phyloP scores from a whole-genome alignment of 1,284 basidiomycete genomes.

The Austroboletus novae-zelandiae region DNA sequence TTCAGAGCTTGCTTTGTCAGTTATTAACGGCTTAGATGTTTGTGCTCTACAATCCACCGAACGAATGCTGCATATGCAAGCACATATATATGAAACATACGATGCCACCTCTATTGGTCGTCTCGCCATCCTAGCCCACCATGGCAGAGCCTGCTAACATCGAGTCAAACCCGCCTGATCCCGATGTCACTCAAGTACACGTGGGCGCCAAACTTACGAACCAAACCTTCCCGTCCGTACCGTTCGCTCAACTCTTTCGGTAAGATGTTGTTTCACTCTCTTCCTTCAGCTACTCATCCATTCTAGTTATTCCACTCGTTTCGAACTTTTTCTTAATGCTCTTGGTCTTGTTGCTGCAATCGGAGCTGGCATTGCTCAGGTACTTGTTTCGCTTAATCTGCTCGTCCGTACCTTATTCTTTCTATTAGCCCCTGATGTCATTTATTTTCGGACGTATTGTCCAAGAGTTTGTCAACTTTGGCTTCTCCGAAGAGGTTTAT shows the following conservation, averaged over 20 bases:
- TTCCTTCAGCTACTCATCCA: not conserved
- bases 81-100: too few relatives aligned
- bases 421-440: constrained; percentile 72
- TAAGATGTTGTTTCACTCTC: not conserved
- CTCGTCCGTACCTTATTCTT: not conserved
- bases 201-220: too few relatives aligned
- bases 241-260: constrained; percentile 19
- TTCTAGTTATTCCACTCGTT: constrained; percentile 43
- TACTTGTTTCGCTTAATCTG: constrained; percentile 24
- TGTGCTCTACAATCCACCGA: too few relatives aligned
- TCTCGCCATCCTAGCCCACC: too few relatives aligned
- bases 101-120: too few relatives aligned
- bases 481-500: constrained; percentile 22
- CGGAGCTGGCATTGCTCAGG: constrained; percentile 75
- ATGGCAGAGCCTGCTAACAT: too few relatives aligned
- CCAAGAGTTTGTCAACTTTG: constrained; percentile 71
- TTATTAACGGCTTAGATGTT: too few relatives aligned
- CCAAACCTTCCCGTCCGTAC: too few relatives aligned
- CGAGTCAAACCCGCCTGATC: too few relatives aligned
- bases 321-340: constrained; percentile 61
- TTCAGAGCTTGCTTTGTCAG: too few relatives aligned
- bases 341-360: constrained; percentile 68
- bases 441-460: constrained; percentile 80
- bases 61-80: too few relatives aligned
- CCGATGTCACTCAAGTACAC: too few relatives aligned